These are phyloP conservation scores for Pichia occidentalis DNA, from an alignment of 805 yeast genomes.

Conservation along the genomic window DNA sequence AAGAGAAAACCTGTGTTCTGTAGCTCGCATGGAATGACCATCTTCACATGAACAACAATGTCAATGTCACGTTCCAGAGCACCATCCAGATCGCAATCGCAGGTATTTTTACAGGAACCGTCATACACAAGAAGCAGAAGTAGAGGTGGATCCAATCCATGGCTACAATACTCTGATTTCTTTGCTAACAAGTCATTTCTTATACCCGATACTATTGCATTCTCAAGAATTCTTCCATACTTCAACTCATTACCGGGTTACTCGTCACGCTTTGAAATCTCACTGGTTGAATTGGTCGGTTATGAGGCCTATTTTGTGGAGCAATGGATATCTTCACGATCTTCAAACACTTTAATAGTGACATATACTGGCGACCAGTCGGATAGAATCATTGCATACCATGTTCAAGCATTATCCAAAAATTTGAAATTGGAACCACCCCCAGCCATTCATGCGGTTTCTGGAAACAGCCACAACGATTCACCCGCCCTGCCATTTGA, in stretches of 20 bases:
- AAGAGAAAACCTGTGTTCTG: too few relatives aligned
- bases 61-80: too few relatives aligned
- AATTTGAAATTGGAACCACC: not conserved
- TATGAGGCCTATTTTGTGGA: constrained; percentile 89
- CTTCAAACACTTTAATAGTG: constrained; percentile 60
- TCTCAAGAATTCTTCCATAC: constrained; percentile 8
- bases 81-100: too few relatives aligned
- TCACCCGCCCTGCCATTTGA: constrained; percentile 1
- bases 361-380: constrained; percentile 78
- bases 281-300: constrained; percentile 36
- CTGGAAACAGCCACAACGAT: constrained; percentile 30
- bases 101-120: too few relatives aligned
- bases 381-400: constrained; percentile 54
- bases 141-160: constrained; percentile 6
- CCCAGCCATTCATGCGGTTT: not conserved
- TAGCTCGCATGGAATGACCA: too few relatives aligned
- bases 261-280: constrained; percentile 1
- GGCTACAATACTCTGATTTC: constrained; percentile 9
- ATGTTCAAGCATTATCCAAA: constrained; percentile 20
- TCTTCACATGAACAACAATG: too few relatives aligned
- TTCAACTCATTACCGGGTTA: constrained; percentile 3
- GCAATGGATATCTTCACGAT: constrained; percentile 83
- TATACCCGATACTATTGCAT: constrained; percentile 11
- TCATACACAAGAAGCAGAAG: too few relatives aligned
- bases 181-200: constrained; percentile 9